A percentile compares a stretch with the other conserved stretches of the same genome.
Conservation (phyloP, 164 flowering plant species). For the Litsea cubeba region DNA sequence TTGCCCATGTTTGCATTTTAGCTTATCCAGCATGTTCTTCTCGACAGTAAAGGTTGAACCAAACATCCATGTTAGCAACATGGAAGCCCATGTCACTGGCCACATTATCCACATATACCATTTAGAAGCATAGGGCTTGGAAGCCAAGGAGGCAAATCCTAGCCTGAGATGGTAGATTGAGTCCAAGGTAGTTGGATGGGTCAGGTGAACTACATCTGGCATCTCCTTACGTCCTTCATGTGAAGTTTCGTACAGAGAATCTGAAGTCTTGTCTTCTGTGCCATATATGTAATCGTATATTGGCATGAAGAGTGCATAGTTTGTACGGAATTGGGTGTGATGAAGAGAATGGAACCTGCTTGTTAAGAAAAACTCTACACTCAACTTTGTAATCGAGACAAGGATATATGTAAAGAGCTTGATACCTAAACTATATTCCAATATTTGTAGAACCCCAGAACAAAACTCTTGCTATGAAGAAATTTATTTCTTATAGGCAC, state of each 20-base stretch:
- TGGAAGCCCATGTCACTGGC: slow-evolving; percentile 50
- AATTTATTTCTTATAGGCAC: no score
- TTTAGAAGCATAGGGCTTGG: slow-evolving; percentile 44
- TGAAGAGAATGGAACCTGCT: slow-evolving; percentile 51
- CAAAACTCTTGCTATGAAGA: no score
- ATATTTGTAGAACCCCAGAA: no score
- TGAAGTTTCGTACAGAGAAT: slow-evolving; percentile 37
- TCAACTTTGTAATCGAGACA: no score
- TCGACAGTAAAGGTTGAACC: slow-evolving; percentile 51
- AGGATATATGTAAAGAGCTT: no score
- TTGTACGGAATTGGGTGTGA: slow-evolving; percentile 50
- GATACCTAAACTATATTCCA: no score
- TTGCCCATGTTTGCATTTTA: slow-evolving; percentile 62
- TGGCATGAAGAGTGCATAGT: slow-evolving; percentile 54
- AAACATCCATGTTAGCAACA: slow-evolving; percentile 40
- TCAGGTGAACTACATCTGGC: slow-evolving; percentile 59
- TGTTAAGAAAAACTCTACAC: no score
- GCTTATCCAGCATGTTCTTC: slow-evolving; percentile 39
- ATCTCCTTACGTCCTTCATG: slow-evolving; percentile 32
- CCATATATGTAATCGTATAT: slow-evolving; percentile 51
- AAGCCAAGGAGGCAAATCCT: slow-evolving; percentile 60
- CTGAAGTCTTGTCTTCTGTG: slow-evolving; percentile 55
- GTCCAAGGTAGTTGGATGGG: slow-evolving; percentile 60
- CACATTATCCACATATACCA: slow-evolving; percentile 64
- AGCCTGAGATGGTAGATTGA: slow-evolving; percentile 60